These are phyloP conservation scores for Fusarium bactridioides DNA, from an alignment of 2,329 filamentous ascomycete genomes.

Conservation along the genomic window DNA sequence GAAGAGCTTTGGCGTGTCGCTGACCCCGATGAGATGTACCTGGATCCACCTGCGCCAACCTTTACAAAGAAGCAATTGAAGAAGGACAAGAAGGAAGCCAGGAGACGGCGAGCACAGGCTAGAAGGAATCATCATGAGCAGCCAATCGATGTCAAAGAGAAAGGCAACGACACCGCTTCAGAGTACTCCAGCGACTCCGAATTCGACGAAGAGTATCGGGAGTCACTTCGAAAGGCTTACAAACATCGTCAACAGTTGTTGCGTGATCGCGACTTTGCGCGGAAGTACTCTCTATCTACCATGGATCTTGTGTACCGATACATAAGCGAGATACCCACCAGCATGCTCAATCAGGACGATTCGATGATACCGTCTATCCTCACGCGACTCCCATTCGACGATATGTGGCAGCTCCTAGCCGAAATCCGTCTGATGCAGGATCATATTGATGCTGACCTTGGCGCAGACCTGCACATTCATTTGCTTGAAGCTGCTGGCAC, in stretches of 20 bases:
- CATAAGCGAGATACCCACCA: conserved; percentile 17
- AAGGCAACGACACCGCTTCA: background rate
- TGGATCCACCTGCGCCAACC: conserved; percentile 37
- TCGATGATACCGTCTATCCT: conserved; percentile 24
- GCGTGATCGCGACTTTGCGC: conserved; percentile 39
- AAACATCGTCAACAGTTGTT: conserved; percentile 26
- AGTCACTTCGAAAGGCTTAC: background rate
- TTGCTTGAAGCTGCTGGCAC: conserved; percentile 38
- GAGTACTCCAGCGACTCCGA: conserved; percentile 12
- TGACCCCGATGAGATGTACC: conserved; percentile 37
- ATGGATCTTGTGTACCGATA: conserved; percentile 36
- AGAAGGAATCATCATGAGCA: background rate
- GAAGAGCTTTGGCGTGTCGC: conserved; percentile 41
- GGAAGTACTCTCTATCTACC: conserved; percentile 39
- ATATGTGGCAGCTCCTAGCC: conserved; percentile 40
- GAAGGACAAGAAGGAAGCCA: conserved; percentile 16
- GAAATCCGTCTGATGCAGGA: conserved; percentile 40
- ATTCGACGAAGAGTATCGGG: conserved; percentile 5
- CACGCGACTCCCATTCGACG: conserved; percentile 32
- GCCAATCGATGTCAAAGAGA: conserved; percentile 10
- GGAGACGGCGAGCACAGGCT: conserved; percentile 1
- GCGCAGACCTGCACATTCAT: conserved; percentile 31
- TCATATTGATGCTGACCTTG: conserved; percentile 37
- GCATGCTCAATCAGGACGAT: conserved; percentile 10
- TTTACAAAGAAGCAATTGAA: conserved; percentile 2